These are phyloP conservation scores for Senna siamea DNA, from an alignment of 306 rosid species.

Conservation along the genomic window DNA sequence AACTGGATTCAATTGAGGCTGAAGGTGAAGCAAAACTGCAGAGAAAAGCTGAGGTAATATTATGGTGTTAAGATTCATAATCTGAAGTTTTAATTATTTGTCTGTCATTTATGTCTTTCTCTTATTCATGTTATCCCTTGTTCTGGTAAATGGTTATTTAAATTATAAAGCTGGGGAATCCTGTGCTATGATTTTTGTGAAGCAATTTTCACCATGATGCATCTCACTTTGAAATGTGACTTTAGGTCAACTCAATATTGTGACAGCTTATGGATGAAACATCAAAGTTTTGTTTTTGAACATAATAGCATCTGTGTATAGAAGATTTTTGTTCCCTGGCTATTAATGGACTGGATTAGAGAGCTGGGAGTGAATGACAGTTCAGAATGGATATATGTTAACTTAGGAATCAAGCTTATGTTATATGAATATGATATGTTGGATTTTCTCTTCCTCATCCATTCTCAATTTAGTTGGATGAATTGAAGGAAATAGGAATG, in stretches of 20 bases:
- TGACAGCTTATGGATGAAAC: constrained; percentile 24
- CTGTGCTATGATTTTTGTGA: background rate
- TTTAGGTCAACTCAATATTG: constrained; percentile 10
- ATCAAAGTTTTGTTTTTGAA: too few species aligned
- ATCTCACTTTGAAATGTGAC: background rate
- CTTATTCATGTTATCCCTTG: background rate
- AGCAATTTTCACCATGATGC: constrained; percentile 9
- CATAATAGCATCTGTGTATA: background rate
- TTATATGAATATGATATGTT: background rate
- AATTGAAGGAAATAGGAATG: background rate
- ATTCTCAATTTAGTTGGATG: background rate
- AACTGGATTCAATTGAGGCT: constrained; percentile 80
- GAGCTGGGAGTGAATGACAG: constrained; percentile 12
- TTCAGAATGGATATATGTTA: background rate
- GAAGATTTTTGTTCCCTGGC: constrained; percentile 10
- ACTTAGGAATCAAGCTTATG: constrained; percentile 8
- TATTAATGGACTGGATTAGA: constrained; percentile 20
- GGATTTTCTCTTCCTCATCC: background rate
- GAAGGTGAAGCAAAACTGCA: constrained; percentile 84
- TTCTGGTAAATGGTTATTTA: background rate
- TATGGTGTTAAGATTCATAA: constrained; percentile 1
- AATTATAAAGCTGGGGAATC: constrained; percentile 9
- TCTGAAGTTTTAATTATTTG: constrained; percentile 19
- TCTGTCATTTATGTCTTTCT: constrained; percentile 22
- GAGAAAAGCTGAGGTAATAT: constrained; percentile 82